Base-by-base conservation (phyloP, 2,329 filamentous ascomycete genomes). In the Macroventuria anomochaeta region DNA sequence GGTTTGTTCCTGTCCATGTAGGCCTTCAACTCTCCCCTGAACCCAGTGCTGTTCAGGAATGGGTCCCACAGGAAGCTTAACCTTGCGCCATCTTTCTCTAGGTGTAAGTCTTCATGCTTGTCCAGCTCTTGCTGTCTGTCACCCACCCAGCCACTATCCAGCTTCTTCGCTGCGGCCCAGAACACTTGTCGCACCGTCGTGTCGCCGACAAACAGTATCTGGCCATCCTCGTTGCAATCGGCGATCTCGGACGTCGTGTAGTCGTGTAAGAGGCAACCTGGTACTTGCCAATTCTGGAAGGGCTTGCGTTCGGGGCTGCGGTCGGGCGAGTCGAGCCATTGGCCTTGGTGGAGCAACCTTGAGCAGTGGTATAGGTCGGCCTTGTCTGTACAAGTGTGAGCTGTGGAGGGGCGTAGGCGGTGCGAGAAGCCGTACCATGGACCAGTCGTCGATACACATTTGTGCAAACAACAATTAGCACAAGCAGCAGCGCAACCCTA, bases 31-130 rank as follows among this genome's bases (percentile, higher is more conserved):
- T 81, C 76, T 12, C 72, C 63, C 20, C 75, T 65, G 23, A 82
- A 62, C 7, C 63, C 62, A 0, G 79, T 78, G 23, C 80, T 77
- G 66, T 88, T 83, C 20, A 88, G 74, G 72, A 77, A 86, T 0
- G 86, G 85, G 68, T 88, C 85, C 84, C 84, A 88, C 10, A 86
- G 68, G 57, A 86, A 87, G 39, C 82, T 74, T 21, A 87, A 61
- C 23, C 67, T 76, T 2, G 83, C 75, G n/a, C 76, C 77, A 12
- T 75, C 74, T 1, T 76, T 75, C 5, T 72, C 69, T 49, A 82
- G 78, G 3, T 74, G 69, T 6, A 82, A 65, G 65, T 83, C 76
- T 13, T 68, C 64, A 56, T 83, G 80, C 47, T 41, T 48, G 26
- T 61, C 52, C 13, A 43, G 31, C 38, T 55, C 53, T 17, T 52